Evolutionary conservation across 2,329 filamentous ascomycete genomes (phyloP), one percentile per base, ranked within the genome.

Genomic region (Metarhizium sp.): DNA sequence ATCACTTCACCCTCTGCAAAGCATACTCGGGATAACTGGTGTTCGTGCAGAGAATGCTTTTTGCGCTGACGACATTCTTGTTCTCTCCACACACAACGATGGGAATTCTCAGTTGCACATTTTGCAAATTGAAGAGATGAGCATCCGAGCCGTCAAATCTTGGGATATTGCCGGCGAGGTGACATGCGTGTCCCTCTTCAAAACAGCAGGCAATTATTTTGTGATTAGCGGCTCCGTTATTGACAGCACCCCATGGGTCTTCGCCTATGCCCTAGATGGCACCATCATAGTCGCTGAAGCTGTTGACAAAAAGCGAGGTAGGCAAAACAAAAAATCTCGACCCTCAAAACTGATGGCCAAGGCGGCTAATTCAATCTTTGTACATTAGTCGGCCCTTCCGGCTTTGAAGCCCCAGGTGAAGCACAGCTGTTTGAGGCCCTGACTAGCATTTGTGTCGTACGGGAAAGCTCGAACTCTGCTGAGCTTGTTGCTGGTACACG

Each of bases 401-500:
- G 3, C 7, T 32, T 16, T n/a, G 47, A 29, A 49, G 18, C 36
- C n/a, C 29, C 40, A 2, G 14, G 20, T 30, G 43, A 56, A 29
- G 6, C 43, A 11, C 20, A 52, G 13, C 53, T 47, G 4, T 58
- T 63, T 16, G 76, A 79, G 55, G 68, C 77, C 1, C 64, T 80
- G 20, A 80, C 75, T 8, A 79, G 75, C 54, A 69, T 81, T 40
- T 68, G 70, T 34, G 57, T 63, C 45, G 60, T 73, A 7, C 61
- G 63, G 2, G 64, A 71, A 53, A 59, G 58, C 3, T 46, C 53
- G 2, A 57, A 64, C 13, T 63, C 62, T 6, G 61, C 66, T 0
- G 62, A 70, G 14, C 52, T 81, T 2, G 62, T 75, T 4, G 62
- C 73, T 8, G 80, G 80, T 8, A 81, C 78, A 30, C 73, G 78